Evolutionary conservation across 2,329 filamentous ascomycete species (phyloP).

Genomic region (Epichloe sylvatica): DNA sequence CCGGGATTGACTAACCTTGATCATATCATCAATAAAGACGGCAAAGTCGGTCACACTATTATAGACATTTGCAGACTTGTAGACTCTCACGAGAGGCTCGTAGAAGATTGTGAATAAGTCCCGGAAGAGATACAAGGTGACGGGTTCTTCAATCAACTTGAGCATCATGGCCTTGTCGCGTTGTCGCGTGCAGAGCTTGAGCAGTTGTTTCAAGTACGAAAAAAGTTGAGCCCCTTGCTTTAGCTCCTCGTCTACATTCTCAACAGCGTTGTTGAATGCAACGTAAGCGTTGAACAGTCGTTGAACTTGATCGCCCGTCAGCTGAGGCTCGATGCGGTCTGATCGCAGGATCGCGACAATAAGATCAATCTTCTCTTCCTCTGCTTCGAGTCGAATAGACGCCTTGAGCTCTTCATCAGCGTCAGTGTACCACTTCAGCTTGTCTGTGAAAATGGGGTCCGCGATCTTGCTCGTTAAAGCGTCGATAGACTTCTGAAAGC

Average conservation of each 20-base stretch:
- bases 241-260: conserved; percentile 79
- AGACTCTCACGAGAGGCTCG: conserved; percentile 88
- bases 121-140: conserved; percentile 89
- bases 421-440: conserved; percentile 68
- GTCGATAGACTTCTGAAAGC: conserved; percentile 78
- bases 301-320: conserved; percentile 63
- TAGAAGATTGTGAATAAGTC: conserved; percentile 99
- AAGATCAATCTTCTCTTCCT: conserved; percentile 62
- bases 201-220: conserved; percentile 82
- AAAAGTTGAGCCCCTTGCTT: conserved; percentile 84
- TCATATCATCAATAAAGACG: conserved; percentile 82
- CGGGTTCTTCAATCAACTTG: conserved; percentile 84
- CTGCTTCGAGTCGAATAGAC: conserved; percentile 59
- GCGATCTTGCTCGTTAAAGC: conserved; percentile 61
- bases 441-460: conserved; percentile 65
- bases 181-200: conserved; percentile 83
- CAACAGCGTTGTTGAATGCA: conserved; percentile 87
- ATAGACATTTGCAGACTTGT: conserved; percentile 98
- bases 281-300: conserved; percentile 89
- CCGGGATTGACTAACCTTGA: conserved; percentile 40
- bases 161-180: conserved; percentile 97
- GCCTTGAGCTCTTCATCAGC: conserved; percentile 62
- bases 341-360: conserved; percentile 75
- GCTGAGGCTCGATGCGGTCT: conserved; percentile 56
- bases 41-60: conserved; percentile 95